These are phyloP conservation scores for Proliferodiscus dingleyae DNA, from an alignment of 2,329 filamentous ascomycete genomes.

Conservation along the genomic window DNA sequence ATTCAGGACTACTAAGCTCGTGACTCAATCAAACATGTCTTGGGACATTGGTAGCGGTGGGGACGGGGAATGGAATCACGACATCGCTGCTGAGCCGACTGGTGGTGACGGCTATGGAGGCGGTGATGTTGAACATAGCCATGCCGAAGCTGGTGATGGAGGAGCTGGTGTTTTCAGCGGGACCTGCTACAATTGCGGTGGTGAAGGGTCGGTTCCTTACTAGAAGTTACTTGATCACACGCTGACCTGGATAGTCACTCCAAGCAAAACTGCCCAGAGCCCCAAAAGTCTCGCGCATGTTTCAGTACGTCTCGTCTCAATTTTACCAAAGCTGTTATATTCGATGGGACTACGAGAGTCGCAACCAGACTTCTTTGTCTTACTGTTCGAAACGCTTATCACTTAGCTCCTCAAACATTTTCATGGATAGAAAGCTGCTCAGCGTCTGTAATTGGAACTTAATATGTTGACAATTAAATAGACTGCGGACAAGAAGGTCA, in stretches of 20 bases:
- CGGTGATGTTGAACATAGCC: conserved; percentile 5
- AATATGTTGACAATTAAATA: too few species aligned
- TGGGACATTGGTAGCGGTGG: conserved; percentile 19
- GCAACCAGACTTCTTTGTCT: too few species aligned
- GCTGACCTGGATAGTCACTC: conserved; percentile 9
- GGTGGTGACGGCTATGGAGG: conserved; percentile 9
- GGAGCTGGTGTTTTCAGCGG: conserved; percentile 36
- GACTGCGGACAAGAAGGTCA: too few species aligned
- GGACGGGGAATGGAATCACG: conserved; percentile 9
- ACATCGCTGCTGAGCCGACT: conserved; percentile 8
- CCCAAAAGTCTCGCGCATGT: conserved; percentile 20
- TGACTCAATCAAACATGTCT: conserved; percentile 19
- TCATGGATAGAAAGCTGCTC: too few species aligned
- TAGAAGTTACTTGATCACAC: background rate
- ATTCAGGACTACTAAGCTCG: too few species aligned
- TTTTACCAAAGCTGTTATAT: too few species aligned
- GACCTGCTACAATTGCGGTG: conserved; percentile 56
- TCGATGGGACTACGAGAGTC: conserved; percentile 63
- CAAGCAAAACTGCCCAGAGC: conserved; percentile 22
- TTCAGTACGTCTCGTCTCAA: too few species aligned
- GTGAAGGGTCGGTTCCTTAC: conserved; percentile 39
- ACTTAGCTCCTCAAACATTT: too few species aligned
- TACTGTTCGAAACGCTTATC: too few species aligned
- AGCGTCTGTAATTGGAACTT: too few species aligned
- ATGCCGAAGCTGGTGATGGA: conserved; percentile 6